Conservation (phyloP, 208 protist species). For the Blechomonas ayalai region DNA sequence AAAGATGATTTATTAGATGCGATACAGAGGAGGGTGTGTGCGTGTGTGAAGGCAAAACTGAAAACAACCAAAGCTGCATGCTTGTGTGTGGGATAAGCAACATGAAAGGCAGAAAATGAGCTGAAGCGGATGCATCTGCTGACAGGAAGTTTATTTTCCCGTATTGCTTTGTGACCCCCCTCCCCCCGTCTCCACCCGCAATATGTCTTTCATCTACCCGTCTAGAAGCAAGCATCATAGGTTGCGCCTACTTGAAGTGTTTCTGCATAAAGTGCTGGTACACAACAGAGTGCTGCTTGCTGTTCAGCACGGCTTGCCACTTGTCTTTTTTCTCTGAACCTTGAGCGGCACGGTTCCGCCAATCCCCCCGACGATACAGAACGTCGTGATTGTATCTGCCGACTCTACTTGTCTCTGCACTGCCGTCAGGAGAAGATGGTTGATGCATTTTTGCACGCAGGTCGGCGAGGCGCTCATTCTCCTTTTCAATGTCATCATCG, state of each 20-base stretch:
- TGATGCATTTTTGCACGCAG: conserved; percentile 21
- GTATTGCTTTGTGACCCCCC: no score
- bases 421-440: neutral
- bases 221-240: no score
- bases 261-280: conserved; percentile 61
- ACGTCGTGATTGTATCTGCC: conserved; percentile 57
- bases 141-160: no score
- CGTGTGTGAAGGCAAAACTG: no score
- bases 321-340: conserved; percentile 24
- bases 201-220: no score
- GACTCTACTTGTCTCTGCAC: conserved; percentile 5
- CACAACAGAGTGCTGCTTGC: conserved; percentile 31
- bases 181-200: neutral
- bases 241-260: conserved; percentile 66
- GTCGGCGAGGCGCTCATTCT: conserved; percentile 38
- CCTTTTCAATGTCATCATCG: conserved; percentile 39
- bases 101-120: conserved; percentile 2
- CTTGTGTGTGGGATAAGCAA: no score
- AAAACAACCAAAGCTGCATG: no score
- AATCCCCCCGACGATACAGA: conserved; percentile 46
- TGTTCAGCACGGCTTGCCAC: conserved; percentile 49
- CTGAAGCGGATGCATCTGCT: neutral
- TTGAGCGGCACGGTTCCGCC: conserved; percentile 13
- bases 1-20: neutral
- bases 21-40: neutral